Percentiles rank a stretch among this genome's conserved stretches.
These are phyloP conservation scores for Cicer yamashitae DNA, from an alignment of 306 rosid species.

Conservation along the genomic window DNA sequence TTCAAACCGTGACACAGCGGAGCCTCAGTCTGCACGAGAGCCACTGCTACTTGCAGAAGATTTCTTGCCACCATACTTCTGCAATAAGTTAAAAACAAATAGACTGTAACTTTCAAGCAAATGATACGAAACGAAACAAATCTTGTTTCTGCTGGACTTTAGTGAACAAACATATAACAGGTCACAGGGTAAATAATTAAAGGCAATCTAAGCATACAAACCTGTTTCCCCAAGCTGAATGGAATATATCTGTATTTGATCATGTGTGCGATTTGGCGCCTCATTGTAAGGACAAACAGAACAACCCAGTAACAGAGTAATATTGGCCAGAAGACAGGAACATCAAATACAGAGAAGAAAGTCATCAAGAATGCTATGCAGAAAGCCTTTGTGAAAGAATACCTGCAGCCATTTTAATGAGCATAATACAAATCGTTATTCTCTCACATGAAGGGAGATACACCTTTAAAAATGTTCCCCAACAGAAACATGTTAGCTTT, in stretches of 20 bases:
- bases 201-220: slow-evolving; percentile 32
- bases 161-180: slow-evolving; percentile 1
- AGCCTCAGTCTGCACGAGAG: slow-evolving; percentile 59
- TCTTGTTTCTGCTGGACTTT: slow-evolving; percentile 1
- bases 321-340: slow-evolving; percentile 97
- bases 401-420: slow-evolving; percentile 57
- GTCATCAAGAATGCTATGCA: slow-evolving; percentile 85
- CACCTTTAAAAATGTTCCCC: slow-evolving; percentile 6
- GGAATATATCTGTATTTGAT: slow-evolving; percentile 87
- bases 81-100: slow-evolving; percentile 21
- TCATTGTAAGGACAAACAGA: slow-evolving; percentile 88
- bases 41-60: slow-evolving; percentile 54
- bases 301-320: slow-evolving; percentile 89
- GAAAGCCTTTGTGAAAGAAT: slow-evolving; percentile 88
- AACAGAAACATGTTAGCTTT: slow-evolving; percentile 5
- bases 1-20: slow-evolving; percentile 38
- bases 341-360: slow-evolving; percentile 86
- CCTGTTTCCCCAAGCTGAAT: slow-evolving; percentile 89
- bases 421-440: slow-evolving; percentile 27
- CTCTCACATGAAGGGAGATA: slow-evolving; percentile 8
- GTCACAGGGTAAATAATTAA: slow-evolving; percentile 3
- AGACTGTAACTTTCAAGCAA: neutral
- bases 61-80: slow-evolving; percentile 60
- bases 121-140: neutral
- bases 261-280: slow-evolving; percentile 95